Evolutionary conservation across 176 grass and related monocot genomes (phyloP), one percentile per base, ranked within the genome.

Genomic region (Alloteropsis semialata): DNA sequence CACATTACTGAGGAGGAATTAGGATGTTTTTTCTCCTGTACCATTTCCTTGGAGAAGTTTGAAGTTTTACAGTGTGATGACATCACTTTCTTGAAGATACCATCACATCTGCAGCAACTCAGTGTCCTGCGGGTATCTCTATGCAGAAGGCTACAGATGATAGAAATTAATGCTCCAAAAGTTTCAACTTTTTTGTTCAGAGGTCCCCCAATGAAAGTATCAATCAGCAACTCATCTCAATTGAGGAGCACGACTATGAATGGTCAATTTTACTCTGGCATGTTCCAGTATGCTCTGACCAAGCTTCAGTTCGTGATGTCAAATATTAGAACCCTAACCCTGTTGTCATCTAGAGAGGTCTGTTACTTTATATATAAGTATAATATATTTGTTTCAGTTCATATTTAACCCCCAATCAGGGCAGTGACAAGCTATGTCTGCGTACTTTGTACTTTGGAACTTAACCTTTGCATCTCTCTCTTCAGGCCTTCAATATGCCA

Each of bases 111-210:
- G 28, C 74, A 60, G 38, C 21, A 85, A 2, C 51, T 78, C 57
- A 69, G 13, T 19, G 5, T 49, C 63, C 28, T 85, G 17, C 6
- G 11, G 30, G 64, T 70, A 7, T 60, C 6, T 7, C 1, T 27
- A 5, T 69, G 74, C 53, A 21, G 1, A 49, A 70, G 0, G 18
- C 28, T 85, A 49, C 1, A 61, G 5, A 28, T 29, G 39, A 78
- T 78, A 46, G 63, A 85, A 57, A 78, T 56, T 28, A 19, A 85
- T 70, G 83, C 83, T 49, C 64, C 83, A 69, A 85, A 60, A 50
- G 49, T 85, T 10, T 37, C 63, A 21, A 59, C 14, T 21, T 58
- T 85, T 78, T 7, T 8, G 2, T 85, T 69, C 30, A 22, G 0
- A 37, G 83, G 64, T 0, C 39, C 28, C 13, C 63, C 83, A 1